Evolutionary conservation across 2,329 filamentous ascomycete genomes (phyloP).

Genomic region (Trichoderma breve): DNA sequence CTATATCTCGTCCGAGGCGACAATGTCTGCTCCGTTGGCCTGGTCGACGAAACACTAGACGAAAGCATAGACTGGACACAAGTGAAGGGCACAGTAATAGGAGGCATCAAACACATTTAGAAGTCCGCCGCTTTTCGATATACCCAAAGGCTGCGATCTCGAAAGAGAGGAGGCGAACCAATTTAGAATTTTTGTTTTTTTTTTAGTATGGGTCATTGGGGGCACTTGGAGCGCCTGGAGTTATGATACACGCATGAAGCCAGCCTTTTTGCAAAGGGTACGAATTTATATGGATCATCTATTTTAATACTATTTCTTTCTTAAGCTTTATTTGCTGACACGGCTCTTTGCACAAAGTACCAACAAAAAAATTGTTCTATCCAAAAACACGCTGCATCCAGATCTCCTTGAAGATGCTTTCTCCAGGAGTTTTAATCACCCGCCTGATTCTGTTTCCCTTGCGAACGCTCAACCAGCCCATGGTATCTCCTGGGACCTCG

Average conservation of each 20-base stretch:
- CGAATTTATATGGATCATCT: conserved; percentile 21
- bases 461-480: conserved; percentile 69
- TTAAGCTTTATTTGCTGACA: conserved; percentile 22
- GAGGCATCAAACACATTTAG: conserved; percentile 74
- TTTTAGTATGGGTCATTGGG: neutral
- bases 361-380: conserved; percentile 18
- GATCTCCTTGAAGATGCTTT: conserved; percentile 62
- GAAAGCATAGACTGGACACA: conserved; percentile 88
- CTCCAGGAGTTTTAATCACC: conserved; percentile 68
- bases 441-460: conserved; percentile 79
- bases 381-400: conserved; percentile 66
- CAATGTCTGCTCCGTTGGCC: conserved; percentile 85
- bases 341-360: neutral
- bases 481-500: conserved; percentile 66
- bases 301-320: neutral
- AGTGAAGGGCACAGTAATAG: conserved; percentile 81
- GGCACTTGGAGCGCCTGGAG: conserved; percentile 8
- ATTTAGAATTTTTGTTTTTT: neutral
- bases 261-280: conserved; percentile 20
- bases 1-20: conserved; percentile 92
- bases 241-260: conserved; percentile 4
- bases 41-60: conserved; percentile 88
- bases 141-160: neutral
- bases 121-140: neutral
- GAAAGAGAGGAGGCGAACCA: neutral